Base-by-base conservation (phyloP, 768 basidiomycete species). In the Suillus subluteus region DNA sequence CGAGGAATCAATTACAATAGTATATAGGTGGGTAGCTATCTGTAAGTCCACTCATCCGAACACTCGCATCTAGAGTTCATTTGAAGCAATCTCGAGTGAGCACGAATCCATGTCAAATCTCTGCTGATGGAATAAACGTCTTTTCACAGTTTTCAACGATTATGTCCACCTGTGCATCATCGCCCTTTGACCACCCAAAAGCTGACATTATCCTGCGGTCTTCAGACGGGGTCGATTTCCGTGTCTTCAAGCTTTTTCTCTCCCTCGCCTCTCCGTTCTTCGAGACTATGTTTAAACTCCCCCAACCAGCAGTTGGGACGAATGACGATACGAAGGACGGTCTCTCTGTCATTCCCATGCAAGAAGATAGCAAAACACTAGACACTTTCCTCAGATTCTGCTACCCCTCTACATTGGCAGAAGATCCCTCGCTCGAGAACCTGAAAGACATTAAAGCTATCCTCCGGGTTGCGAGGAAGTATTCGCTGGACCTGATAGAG, bases 391-490 rank as follows among this genome's bases (percentile, higher is more conserved):
- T 76, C 13, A 67, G 69, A 2, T 55, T 76, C 30, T 71, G 64
- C 63, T 64, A 64, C 37, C 63, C 61, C 3, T 64, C 63, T n/a
- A 62, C 52, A n/a, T 32, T 64, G 9, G 61, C 40, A 4, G 40
- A 61, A 41, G 63, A 62, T 30, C 55, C 55, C 13, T 62, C 35
- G n/a, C 30, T 64, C 15, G 63, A 41, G 23, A 61, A 13, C 21
- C 40, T 41, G 63, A 7, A 4, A 26, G 61, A 64, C 40, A 21
- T 41, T 9, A 15, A 37, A 8, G 35, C 30, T 23, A 78, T 79
- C 61, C 67, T 75, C 37, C 75, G 77, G 40, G 78, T 79, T 18
- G 83, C 80, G 21, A 70, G 72, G 62, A 83, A 82, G 70, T 82
- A 79, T 68, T 79, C 80, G 55, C 79, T 82, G 77, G 74, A 76